Conservation (phyloP, 2,329 filamentous ascomycete genomes). For the Botryotinia globosa region DNA sequence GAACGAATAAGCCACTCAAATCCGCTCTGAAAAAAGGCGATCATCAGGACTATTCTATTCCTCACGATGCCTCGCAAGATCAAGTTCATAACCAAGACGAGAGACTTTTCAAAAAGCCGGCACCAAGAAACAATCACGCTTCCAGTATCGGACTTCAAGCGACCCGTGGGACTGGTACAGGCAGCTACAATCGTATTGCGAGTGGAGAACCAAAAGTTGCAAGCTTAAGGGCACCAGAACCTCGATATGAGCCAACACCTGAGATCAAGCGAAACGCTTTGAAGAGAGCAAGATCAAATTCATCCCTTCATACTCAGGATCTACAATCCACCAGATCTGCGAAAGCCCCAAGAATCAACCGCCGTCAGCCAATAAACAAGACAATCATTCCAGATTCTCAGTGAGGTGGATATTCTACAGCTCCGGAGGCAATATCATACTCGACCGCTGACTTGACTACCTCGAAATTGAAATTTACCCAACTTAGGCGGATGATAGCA, state of each 20-base stretch:
- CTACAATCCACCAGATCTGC: not conserved
- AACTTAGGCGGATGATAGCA: not conserved
- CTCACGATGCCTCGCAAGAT: not conserved
- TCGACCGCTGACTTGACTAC: not conserved
- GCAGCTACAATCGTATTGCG: constrained; percentile 19
- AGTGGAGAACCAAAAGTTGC: not conserved
- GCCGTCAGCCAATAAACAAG: not conserved
- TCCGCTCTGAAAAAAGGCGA: constrained; percentile 23
- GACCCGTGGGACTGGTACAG: not conserved
- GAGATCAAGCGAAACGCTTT: constrained; percentile 14
- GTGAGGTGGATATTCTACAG: not conserved
- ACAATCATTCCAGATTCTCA: constrained; percentile 22
- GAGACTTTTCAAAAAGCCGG: not conserved
- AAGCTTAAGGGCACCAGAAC: not conserved
- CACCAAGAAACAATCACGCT: not conserved
- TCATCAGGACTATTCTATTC: not conserved
- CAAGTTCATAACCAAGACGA: not conserved
- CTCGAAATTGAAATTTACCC: not conserved
- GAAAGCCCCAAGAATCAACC: constrained; percentile 18
- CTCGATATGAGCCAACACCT: not conserved
- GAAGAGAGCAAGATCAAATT: constrained; percentile 21
- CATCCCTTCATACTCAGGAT: not conserved
- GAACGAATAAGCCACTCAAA: constrained; percentile 14
- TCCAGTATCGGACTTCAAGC: not conserved
- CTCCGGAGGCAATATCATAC: not conserved